Conservation (phyloP, 768 basidiomycete genomes). For the Russula emetica region DNA sequence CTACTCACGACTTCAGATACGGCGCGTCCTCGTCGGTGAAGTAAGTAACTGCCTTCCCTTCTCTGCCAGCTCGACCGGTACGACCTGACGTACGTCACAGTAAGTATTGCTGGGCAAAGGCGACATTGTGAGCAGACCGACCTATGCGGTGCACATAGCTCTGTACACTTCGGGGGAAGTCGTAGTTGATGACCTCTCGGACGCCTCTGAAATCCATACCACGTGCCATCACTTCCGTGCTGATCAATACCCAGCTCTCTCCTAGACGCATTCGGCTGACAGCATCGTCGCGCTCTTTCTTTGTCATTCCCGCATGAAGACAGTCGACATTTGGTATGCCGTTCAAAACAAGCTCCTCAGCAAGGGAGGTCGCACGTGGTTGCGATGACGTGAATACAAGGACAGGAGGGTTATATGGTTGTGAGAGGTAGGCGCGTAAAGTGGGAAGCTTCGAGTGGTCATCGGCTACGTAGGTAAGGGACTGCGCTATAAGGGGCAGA, state of each 20-base stretch:
- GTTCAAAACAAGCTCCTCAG: slow-evolving; percentile 76
- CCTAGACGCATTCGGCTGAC: slow-evolving; percentile 82
- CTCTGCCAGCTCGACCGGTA: slow-evolving; percentile 88
- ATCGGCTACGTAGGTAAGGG: slow-evolving; percentile 85
- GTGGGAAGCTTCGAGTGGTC: slow-evolving; percentile 94
- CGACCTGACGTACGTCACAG: slow-evolving; percentile 52
- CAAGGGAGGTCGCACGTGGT: slow-evolving; percentile 72
- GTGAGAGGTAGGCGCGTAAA: slow-evolving; percentile 70
- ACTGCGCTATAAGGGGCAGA: slow-evolving; percentile 83
- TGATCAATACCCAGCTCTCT: slow-evolving; percentile 91
- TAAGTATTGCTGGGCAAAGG: not conserved
- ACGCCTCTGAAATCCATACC: slow-evolving; percentile 98
- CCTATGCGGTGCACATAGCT: slow-evolving; percentile 97
- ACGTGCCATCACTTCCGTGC: slow-evolving; percentile 95
- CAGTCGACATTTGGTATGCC: slow-evolving; percentile 80
- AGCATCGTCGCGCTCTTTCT: slow-evolving; percentile 82
- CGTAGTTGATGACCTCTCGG: slow-evolving; percentile 91
- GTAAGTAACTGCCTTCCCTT: slow-evolving; percentile 92
- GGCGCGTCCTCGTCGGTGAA: slow-evolving; percentile 93
- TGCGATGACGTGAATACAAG: slow-evolving; percentile 91
- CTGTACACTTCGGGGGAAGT: slow-evolving; percentile 93
- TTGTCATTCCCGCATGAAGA: slow-evolving; percentile 85
- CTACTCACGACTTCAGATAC: slow-evolving; percentile 76
- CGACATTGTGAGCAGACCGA: slow-evolving; percentile 31
- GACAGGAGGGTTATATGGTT: slow-evolving; percentile 85